Base-by-base conservation (phyloP, 225 moss, liverwort and hornwort genomes). In the Ulota crispa region DNA sequence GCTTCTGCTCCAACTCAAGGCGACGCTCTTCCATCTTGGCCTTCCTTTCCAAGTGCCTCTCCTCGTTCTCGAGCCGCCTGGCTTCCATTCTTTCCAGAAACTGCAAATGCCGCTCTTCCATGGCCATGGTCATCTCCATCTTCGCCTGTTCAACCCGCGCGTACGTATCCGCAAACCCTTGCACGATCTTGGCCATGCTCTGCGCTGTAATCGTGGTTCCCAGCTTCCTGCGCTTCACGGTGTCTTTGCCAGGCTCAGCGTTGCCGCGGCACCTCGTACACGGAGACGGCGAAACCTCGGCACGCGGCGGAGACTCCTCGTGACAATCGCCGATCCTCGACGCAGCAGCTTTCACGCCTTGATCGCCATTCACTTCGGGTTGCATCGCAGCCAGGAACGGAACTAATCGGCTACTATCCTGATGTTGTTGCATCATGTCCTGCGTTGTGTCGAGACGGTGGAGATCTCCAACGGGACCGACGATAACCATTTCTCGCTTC, bases 1-100 rank as follows among this genome's bases (percentile, higher is more conserved):
- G 87, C 77, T 87, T 88, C 83, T 87, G 83, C 70, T 90, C 76
- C 81, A 88, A 71, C 69, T 88, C 90, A 6, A 87, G 83, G 16
- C 88, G 82, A 27, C 84, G 42, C 72, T 88, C 86, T 68, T 88
- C 86, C 86, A 88, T 84, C 72, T 88, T 83, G 3, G 28, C 78
- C 78, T 88, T 88, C 54, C 88, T 78, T 42, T 91, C 88, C 84
- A 83, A 71, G 75, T 86, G 75, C 59, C 84, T 50, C 70, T 88
- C 88, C 81, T 88, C 91, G 54, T 55, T 84, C 80, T 91, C 91
- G 34, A 86, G 78, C 34, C 88, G 86, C 78, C 91, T 78, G 50
- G 80, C 85, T 69, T 91, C 91, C 86, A 91, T 91, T 30, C 88
- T 71, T 82, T 88, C 88, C 37, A 88, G 34, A 59, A 91, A 88